Base-by-base conservation (phyloP, 1,284 basidiomycete species). In the Marasmius tenuissimus region DNA sequence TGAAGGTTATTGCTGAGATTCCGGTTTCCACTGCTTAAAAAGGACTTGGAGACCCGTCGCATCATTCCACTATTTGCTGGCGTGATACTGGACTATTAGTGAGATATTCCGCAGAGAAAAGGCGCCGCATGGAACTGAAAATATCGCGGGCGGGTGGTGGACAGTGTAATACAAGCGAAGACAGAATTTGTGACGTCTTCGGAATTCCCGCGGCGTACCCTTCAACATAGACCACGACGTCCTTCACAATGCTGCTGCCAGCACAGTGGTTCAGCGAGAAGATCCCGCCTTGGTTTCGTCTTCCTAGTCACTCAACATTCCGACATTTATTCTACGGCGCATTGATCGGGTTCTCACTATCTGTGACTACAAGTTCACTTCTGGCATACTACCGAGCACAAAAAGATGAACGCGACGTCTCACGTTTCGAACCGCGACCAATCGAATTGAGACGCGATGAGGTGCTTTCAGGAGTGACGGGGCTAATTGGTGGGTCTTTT, bases 381-480 rank as follows among this genome's bases (percentile, higher is more conserved):
- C 80, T 81, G 1, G 71, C 80, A 4, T 82, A 83, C 60, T 78
- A 80, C 57, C 81, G 82, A 68, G 66, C 75, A 58, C 78, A 79
- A 10, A 83, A 72, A 70, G 78, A 77, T 65, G 79, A 74, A 63
- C 79, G 67, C 62, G 72, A 70, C 57, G 61, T 70, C 61, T 73
- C 63, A 27, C 73, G 75, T 8, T 82, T 84, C 50, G 77, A 83
- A 35, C 77, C 79, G 16, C 79, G 87, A 38, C 91, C 91, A 0
- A 92, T 95, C 58, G 88, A 93, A 67, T 70, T 94, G 20, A 78
- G 91, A 59, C 88, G 85, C 57, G 89, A 94, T 71, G 90, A 92
- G 62, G 77, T 94, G 1, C 80, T 93, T 1, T 74, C 82, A 11
- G 93, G 94, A 0, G 87, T 96, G 9, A 82, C 86, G 8, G 94